phyloP scores from a whole-genome alignment of 106 monocot genomes.

The Acorus gramineus region DNA sequence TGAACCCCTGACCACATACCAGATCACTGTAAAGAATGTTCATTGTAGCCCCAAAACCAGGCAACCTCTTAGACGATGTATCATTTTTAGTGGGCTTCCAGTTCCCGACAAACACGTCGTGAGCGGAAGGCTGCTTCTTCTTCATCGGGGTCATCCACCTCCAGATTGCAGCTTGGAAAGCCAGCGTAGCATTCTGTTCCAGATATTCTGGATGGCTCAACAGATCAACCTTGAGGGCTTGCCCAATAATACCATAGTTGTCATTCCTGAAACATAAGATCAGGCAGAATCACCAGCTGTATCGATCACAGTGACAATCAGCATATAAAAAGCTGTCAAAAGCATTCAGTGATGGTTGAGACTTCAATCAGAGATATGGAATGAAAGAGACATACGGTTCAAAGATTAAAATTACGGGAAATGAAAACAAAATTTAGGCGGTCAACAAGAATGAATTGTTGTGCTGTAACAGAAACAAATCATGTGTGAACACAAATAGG shows the following conservation, averaged over 20 bases:
- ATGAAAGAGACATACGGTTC: too few species aligned
- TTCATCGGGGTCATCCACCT: constrained; percentile 87
- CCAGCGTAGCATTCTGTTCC: constrained; percentile 85
- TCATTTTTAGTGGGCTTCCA: constrained; percentile 97
- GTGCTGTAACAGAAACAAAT: too few species aligned
- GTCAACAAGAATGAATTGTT: too few species aligned
- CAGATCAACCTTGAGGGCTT: constrained; percentile 47
- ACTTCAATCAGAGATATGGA: too few species aligned
- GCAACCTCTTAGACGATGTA: constrained; percentile 63
- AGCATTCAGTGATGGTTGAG: too few species aligned
- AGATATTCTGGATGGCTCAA: constrained; percentile 76
- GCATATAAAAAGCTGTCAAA: neutral
- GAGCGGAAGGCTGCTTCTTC: constrained; percentile 93
- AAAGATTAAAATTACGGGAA: too few species aligned
- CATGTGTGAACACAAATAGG: too few species aligned
- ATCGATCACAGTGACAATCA: neutral
- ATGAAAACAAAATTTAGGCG: too few species aligned
- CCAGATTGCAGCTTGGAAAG: constrained; percentile 83
- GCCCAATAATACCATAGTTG: constrained; percentile 43
- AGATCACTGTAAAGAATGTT: constrained; percentile 73
- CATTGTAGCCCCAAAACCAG: constrained; percentile 91
- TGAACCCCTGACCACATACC: constrained; percentile 65
- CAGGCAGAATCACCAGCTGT: neutral
- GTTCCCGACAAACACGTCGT: constrained; percentile 78
- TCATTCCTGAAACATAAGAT: constrained; percentile 31